phyloP scores from a whole-genome alignment of 306 rosid species.

The Sphenostylis stenocarpa region DNA sequence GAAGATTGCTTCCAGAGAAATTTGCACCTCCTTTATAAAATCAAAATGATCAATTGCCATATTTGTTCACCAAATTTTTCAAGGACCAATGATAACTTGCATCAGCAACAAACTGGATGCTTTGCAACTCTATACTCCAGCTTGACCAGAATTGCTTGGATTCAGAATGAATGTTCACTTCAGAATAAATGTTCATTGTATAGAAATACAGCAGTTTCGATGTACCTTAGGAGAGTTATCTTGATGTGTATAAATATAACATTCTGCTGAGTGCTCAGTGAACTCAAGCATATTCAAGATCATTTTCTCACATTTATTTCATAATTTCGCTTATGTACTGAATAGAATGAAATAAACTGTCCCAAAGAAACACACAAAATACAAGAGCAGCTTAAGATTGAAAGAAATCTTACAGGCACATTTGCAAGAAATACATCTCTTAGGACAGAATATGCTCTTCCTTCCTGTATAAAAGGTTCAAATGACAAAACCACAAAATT shows the following conservation, averaged over 20 bases:
- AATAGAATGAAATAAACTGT: slow-evolving; percentile 16
- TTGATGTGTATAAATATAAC: neutral
- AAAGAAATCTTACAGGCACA: slow-evolving; percentile 63
- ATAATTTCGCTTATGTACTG: neutral
- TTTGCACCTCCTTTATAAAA: neutral
- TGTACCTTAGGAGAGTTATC: neutral
- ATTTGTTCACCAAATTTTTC: neutral
- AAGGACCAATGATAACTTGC: neutral
- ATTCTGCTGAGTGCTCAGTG: neutral
- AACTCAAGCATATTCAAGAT: neutral
- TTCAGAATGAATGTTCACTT: neutral
- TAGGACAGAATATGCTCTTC: slow-evolving; percentile 55
- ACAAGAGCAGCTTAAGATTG: slow-evolving; percentile 9
- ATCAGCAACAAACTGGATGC: neutral
- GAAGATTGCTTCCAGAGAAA: neutral
- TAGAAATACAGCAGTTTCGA: neutral
- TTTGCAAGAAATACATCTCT: slow-evolving; percentile 80
- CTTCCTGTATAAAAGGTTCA: slow-evolving; percentile 51
- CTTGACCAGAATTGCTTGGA: neutral
- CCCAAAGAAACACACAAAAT: slow-evolving; percentile 1
- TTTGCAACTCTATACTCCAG: neutral
- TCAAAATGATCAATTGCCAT: neutral
- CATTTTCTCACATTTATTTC: neutral
- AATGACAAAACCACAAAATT: slow-evolving; percentile 10
- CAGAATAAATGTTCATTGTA: neutral